A percentile compares a stretch with the other conserved stretches of the same genome.
Conservation (phyloP, 345 rosid species). For the Heritiera littoralis region DNA sequence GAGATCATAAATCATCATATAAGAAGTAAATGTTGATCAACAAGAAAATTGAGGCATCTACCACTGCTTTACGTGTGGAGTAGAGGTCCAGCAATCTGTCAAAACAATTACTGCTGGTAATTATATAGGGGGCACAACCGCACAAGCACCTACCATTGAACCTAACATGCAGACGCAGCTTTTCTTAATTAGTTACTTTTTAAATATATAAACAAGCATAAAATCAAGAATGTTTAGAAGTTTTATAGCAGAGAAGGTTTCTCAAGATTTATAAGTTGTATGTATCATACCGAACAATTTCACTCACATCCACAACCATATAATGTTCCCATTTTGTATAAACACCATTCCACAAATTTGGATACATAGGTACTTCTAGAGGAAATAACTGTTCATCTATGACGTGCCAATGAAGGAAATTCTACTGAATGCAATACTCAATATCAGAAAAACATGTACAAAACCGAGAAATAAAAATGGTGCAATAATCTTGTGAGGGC, state of each 20-base stretch:
- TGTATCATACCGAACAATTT: slow-evolving; percentile 72
- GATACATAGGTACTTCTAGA: slow-evolving; percentile 77
- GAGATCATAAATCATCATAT: neutral
- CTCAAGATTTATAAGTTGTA: slow-evolving; percentile 3
- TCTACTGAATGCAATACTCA: slow-evolving; percentile 58
- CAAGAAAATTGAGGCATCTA: slow-evolving; percentile 32
- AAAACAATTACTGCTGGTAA: slow-evolving; percentile 23
- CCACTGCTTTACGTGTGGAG: slow-evolving; percentile 82
- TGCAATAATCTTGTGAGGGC: slow-evolving; percentile 9
- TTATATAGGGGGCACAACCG: neutral
- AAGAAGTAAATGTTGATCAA: slow-evolving; percentile 6
- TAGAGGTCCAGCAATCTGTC: slow-evolving; percentile 83
- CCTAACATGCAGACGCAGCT: neutral
- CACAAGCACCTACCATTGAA: slow-evolving; percentile 44
- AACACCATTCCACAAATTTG: slow-evolving; percentile 88
- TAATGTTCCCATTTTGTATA: slow-evolving; percentile 87
- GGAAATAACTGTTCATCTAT: slow-evolving; percentile 90
- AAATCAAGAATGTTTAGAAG: slow-evolving; percentile 12
- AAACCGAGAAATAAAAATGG: slow-evolving; percentile 6
- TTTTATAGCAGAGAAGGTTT: neutral
- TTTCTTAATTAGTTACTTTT: neutral
- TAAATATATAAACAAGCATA: neutral
- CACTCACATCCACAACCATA: slow-evolving; percentile 84
- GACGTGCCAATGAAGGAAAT: slow-evolving; percentile 96
- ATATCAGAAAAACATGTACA: slow-evolving; percentile 29